Base-by-base conservation (phyloP, 192 early-diverging fungal genomes). In the Backusella sp. region DNA sequence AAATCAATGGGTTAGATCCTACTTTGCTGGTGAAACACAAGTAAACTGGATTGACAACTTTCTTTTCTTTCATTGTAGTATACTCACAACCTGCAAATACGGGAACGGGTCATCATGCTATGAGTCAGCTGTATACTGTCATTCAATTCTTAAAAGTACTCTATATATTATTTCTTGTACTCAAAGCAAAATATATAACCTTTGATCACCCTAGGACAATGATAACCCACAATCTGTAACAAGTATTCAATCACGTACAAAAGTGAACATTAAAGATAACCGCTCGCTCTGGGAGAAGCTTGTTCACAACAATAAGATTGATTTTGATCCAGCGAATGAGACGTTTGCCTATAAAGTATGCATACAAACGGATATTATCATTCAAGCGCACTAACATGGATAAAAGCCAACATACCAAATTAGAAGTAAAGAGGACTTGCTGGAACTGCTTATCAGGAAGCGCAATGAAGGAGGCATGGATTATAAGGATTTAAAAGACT, bases 401-500 rank as follows among this genome's bases (percentile, higher is more conserved):
- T 52, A 4, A 79, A 79, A 86, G 85, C 93, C 93, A 65, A 89
- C 88, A 53, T 94, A 86, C 74, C 87, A 92, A 36, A 90, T 95
- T 69, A 86, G 87, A 66, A 86, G 83, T 37, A 89, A 89, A 37
- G 92, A 94, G 15, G 94, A 94, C 70, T 81, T 96, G 28, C 69
- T 95, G 9, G 80, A 83, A 23, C 80, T 93, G 19, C 76, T 96
- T 62, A 78, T 84, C 37, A 75, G 77, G n/a, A 85, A 85, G 41
- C 79, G 84, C 30, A 87, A 88, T 56, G 77, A 88, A 56, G 81
- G 83, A 5, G 94, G 91, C 1, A 88, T 93, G 80, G 93, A 94
- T 46, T 90, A 89, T 49, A 93, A 91, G 76, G 91, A 89, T 35
- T 84, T 96, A 17, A 86, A 87, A 42, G 93, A 96, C 66, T 94